Evolutionary conservation across 768 basidiomycete species (phyloP).

Genomic region (Clavaria fumosa): DNA sequence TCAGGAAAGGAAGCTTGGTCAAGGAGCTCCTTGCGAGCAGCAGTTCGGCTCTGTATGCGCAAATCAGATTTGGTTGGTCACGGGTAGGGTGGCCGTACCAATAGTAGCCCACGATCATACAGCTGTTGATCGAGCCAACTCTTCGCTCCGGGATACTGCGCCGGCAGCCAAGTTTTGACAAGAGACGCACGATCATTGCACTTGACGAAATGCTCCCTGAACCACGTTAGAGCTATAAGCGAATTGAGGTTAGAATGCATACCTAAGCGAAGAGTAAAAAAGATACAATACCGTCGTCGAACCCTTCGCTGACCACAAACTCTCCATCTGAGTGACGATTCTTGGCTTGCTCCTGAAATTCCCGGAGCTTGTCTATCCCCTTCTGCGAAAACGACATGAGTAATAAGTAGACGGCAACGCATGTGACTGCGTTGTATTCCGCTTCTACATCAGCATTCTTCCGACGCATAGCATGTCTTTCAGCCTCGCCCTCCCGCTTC

Average conservation of each 20-base stretch:
- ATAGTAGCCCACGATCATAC: slow-evolving; percentile 78
- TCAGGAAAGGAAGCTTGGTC: slow-evolving; percentile 62
- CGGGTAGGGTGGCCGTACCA: slow-evolving; percentile 36
- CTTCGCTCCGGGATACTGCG: slow-evolving; percentile 67
- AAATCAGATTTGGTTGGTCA: background rate
- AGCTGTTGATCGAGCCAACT: slow-evolving; percentile 82
- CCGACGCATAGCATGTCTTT: slow-evolving; percentile 50
- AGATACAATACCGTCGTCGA: slow-evolving; percentile 46
- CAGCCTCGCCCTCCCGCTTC: slow-evolving; percentile 55
- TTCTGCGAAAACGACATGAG: slow-evolving; percentile 87
- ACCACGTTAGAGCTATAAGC: slow-evolving; percentile 64
- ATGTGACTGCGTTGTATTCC: slow-evolving; percentile 72
- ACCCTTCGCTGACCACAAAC: slow-evolving; percentile 64
- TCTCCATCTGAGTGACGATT: slow-evolving; percentile 66
- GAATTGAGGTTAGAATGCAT: slow-evolving; percentile 9
- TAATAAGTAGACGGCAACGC: slow-evolving; percentile 80
- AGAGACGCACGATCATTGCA: slow-evolving; percentile 84
- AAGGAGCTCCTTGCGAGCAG: slow-evolving; percentile 79
- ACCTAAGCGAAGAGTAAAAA: background rate
- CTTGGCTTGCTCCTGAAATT: slow-evolving; percentile 69
- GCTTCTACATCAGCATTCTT: slow-evolving; percentile 66
- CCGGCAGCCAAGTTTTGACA: slow-evolving; percentile 78
- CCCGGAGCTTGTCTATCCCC: slow-evolving; percentile 72
- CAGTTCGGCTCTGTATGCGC: slow-evolving; percentile 63
- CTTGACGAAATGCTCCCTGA: slow-evolving; percentile 86